Evolutionary conservation across 2,329 filamentous ascomycete species (phyloP).

Genomic region (Truncatella angustata): DNA sequence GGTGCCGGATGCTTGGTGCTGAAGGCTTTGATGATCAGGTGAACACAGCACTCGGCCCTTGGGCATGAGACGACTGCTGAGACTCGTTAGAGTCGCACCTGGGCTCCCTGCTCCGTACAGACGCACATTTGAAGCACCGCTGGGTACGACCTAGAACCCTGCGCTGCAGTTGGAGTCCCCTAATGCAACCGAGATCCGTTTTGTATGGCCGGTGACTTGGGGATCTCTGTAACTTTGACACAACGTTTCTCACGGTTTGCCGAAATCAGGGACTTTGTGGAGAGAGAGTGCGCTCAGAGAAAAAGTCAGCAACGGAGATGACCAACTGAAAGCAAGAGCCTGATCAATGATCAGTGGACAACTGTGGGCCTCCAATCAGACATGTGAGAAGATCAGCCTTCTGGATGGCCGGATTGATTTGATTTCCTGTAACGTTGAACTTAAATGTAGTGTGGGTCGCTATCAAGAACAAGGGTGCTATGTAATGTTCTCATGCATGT

Average conservation of each 20-base stretch:
- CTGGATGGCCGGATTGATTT: conserved; percentile 5
- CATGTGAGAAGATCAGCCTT: conserved; percentile 5
- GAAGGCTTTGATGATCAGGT: too few species aligned
- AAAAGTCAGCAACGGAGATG: too few species aligned
- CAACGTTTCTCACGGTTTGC: neutral
- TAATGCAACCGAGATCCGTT: too few species aligned
- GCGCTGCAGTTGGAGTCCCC: too few species aligned
- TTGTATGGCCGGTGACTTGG: too few species aligned
- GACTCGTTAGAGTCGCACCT: neutral
- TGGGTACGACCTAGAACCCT: too few species aligned
- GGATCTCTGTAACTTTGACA: too few species aligned
- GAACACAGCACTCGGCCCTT: neutral
- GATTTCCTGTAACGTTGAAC: conserved; percentile 12
- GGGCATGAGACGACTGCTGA: neutral
- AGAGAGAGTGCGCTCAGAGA: too few species aligned
- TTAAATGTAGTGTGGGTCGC: conserved; percentile 5
- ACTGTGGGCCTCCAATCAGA: neutral
- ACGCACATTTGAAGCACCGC: too few species aligned
- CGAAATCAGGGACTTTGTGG: too few species aligned
- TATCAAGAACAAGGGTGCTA: neutral
- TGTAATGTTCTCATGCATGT: neutral
- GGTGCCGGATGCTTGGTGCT: too few species aligned
- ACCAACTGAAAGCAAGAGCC: neutral
- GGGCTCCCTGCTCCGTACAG: neutral
- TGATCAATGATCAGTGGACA: neutral